A percentile compares a stretch with the other conserved stretches of the same genome.
These are phyloP conservation scores for Hirsutella minnesotensis DNA, from an alignment of 2,329 filamentous ascomycete species.

Conservation along the genomic window DNA sequence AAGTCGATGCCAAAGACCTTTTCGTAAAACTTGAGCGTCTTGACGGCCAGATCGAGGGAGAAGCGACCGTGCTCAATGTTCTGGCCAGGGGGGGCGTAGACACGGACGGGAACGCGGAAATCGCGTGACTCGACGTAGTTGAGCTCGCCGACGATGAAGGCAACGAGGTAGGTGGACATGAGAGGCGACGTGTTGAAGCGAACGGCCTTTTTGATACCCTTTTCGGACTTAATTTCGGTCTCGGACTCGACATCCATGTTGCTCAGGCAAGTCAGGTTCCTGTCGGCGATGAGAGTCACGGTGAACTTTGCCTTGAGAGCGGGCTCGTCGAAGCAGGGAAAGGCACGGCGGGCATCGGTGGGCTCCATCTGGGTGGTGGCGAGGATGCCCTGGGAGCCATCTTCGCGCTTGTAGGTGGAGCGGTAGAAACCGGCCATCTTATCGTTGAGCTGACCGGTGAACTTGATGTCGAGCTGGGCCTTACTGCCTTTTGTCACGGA, in stretches of 20 bases:
- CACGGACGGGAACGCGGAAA: constrained; percentile 83
- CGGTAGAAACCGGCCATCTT: constrained; percentile 98
- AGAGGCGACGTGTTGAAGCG: constrained; percentile 84
- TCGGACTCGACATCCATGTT: constrained; percentile 92
- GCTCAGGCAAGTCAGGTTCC: constrained; percentile 81
- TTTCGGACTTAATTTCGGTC: constrained; percentile 42
- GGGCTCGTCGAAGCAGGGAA: constrained; percentile 95
- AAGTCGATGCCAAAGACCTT: constrained; percentile 66
- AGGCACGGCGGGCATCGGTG: constrained; percentile 82
- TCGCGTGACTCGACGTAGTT: constrained; percentile 86
- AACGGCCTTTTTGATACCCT: constrained; percentile 58
- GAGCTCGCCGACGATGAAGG: constrained; percentile 88
- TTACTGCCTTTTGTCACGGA: constrained; percentile 62
- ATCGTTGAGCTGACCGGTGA: constrained; percentile 73
- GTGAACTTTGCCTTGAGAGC: constrained; percentile 88
- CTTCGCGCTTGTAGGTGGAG: constrained; percentile 76
- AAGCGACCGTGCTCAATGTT: constrained; percentile 87
- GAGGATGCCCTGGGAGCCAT: constrained; percentile 70
- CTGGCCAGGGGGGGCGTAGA: constrained; percentile 85
- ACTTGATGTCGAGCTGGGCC: constrained; percentile 49
- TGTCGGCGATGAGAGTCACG: constrained; percentile 81
- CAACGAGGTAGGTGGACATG: constrained; percentile 94
- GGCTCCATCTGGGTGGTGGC: constrained; percentile 95
- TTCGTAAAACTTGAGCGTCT: constrained; percentile 88
- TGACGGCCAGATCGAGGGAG: constrained; percentile 78